Percentiles rank a stretch among this genome's conserved stretches.
Evolutionary conservation across 1,284 basidiomycete species (phyloP).

Genomic region (Tremellales sp.): DNA sequence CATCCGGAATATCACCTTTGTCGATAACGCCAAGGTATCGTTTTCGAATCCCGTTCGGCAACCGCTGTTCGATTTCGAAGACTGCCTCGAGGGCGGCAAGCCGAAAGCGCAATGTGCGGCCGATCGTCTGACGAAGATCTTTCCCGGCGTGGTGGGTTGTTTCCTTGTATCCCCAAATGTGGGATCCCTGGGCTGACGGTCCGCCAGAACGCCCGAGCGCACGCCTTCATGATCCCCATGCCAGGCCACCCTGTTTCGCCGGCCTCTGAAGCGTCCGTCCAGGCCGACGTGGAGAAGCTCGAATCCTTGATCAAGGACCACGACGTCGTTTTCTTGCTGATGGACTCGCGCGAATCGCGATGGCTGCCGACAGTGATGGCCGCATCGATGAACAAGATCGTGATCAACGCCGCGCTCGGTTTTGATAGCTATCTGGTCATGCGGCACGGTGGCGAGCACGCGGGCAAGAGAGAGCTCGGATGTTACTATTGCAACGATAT

Average conservation of each 20-base stretch:
- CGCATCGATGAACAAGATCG: conserved; percentile 80
- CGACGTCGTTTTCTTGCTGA: conserved; percentile 88
- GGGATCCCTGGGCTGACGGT: conserved; percentile 1
- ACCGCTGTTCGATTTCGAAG: conserved; percentile 90
- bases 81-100: conserved; percentile 89
- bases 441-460: conserved; percentile 69
- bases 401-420: conserved; percentile 91
- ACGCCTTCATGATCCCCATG: conserved; percentile 85
- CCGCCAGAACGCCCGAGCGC: conserved; percentile 67
- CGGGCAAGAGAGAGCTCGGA: conserved; percentile 55
- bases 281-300: conserved; percentile 60
- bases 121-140: conserved; percentile 78
- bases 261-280: conserved; percentile 53
- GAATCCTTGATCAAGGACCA: conserved; percentile 76
- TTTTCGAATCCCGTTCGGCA: conserved; percentile 97
- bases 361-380: conserved; percentile 92
- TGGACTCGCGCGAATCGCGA: conserved; percentile 93
- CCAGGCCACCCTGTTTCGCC: conserved; percentile 84
- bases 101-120: conserved; percentile 92
- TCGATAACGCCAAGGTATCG: conserved; percentile 85
- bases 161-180: too few relatives aligned
- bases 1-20: conserved; percentile 84
- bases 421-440: conserved; percentile 97
- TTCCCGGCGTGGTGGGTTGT: conserved; percentile 76
- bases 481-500: conserved; percentile 99